Base-by-base conservation (phyloP, 495 filamentous ascomycete species). In the Neurospora cerealis region DNA sequence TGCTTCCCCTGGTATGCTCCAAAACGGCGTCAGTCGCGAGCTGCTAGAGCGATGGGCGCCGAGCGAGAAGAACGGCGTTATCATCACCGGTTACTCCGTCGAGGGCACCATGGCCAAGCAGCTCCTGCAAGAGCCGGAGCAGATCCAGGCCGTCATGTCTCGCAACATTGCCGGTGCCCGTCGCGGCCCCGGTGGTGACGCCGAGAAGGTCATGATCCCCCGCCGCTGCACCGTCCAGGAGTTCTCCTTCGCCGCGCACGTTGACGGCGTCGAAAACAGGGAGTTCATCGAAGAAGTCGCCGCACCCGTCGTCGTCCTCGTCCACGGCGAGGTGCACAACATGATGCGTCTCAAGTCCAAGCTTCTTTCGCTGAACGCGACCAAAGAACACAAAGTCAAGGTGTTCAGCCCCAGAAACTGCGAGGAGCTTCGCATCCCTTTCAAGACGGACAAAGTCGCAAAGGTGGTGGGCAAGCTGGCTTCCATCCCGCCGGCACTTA, bases 91-190 rank as follows among this genome's bases (percentile, higher is more conserved):
- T 78, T 99, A 99, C 82, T 96, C 92, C 72, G 96, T 99, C 34
- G 96, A 99, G 82, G 96, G 96, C 13, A 99, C 96, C 3, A 98
- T 99, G 96, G 96, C 94, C 41, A 97, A 97, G 82, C 88, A 93
- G 76, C 89, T 99, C 69, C 90, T 97, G 81, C 92, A 94, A 73
- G 96, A 98, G 79, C 96, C 96, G 0, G 94, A 97, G 44, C 89
- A 91, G 77, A 98, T 99, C 72, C 93, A 92, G 48, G 95, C 95
- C 0, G 90, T 97, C 75, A 98, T 97, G 93, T 93, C 91, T 24
- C 85, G 90, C 71, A 87, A 87, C 71, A 83, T 85, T 15, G 85
- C 84, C 8, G 86, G 86, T 48, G 86, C 84, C 10, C 83, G 89
- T 60, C 81, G 88, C 72, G 87, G 85, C 0, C 87, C 87, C 34